phyloP scores from a whole-genome alignment of 352 stramenopile genomes.

The Globisporangium canariense region DNA sequence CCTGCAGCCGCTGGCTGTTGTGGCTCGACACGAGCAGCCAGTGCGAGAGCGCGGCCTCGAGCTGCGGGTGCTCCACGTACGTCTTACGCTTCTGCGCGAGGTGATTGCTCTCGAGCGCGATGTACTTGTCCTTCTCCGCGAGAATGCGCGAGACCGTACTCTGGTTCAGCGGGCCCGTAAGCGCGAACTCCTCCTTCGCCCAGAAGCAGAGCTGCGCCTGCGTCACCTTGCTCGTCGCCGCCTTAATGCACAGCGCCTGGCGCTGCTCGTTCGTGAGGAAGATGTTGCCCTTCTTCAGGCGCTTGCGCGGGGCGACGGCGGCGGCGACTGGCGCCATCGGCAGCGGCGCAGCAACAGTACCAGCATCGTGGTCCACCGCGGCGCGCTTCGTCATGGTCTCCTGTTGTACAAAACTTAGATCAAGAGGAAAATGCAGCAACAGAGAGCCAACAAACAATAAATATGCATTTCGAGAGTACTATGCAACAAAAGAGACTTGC shows the following conservation, averaged over 20 bases:
- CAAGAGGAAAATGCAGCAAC: too few relatives aligned
- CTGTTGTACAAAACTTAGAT: too few relatives aligned
- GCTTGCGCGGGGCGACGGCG: constrained; percentile 3
- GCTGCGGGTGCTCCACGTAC: constrained; percentile 23
- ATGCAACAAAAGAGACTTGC: too few relatives aligned
- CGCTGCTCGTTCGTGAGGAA: constrained; percentile 29
- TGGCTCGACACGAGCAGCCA: constrained; percentile 29
- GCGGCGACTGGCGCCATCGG: too few relatives aligned
- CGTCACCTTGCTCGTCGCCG: constrained; percentile 18
- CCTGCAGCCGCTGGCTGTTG: constrained; percentile 21
- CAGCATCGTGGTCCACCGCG: background rate
- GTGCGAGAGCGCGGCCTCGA: constrained; percentile 25
- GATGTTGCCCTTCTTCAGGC: constrained; percentile 21
- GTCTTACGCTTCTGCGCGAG: constrained; percentile 22
- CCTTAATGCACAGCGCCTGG: constrained; percentile 20
- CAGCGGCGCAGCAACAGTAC: too few relatives aligned
- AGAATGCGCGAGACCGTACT: constrained; percentile 29
- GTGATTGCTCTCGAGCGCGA: constrained; percentile 18
- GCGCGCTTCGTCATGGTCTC: background rate
- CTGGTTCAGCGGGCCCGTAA: constrained; percentile 21
- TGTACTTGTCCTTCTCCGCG: constrained; percentile 23
- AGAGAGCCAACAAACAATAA: too few relatives aligned
- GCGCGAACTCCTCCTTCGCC: constrained; percentile 22
- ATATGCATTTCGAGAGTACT: too few relatives aligned
- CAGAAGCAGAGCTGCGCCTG: constrained; percentile 27